Evolutionary conservation across 2,329 filamentous ascomycete genomes (phyloP).

Genomic region (Talaromyces sp.): DNA sequence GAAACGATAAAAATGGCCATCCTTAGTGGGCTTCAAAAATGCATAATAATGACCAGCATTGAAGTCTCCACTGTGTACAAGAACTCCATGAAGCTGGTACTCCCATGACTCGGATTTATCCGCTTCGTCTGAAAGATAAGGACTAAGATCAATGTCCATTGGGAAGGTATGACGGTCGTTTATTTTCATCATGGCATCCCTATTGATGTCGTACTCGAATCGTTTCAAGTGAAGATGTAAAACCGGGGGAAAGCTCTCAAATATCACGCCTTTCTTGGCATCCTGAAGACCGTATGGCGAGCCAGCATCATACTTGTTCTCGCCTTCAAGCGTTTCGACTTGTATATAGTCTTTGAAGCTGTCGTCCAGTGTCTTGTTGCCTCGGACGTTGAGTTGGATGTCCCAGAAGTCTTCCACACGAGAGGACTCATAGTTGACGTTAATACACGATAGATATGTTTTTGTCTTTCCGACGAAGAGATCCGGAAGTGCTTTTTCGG

Average conservation of each 20-base stretch:
- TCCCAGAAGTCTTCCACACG: conserved; percentile 98
- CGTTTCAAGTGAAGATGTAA: conserved; percentile 93
- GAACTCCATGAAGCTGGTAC: conserved; percentile 89
- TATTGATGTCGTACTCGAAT: conserved; percentile 95
- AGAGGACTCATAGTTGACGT: conserved; percentile 95
- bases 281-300: conserved; percentile 90
- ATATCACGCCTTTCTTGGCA: conserved; percentile 96
- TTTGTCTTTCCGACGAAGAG: conserved; percentile 98
- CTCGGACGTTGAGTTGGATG: conserved; percentile 92
- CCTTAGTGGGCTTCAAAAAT: conserved; percentile 88
- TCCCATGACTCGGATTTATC: conserved; percentile 85
- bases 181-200: conserved; percentile 98
- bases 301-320: conserved; percentile 95
- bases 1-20: conserved; percentile 93
- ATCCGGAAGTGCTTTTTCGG: conserved; percentile 80
- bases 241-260: conserved; percentile 90
- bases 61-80: conserved; percentile 93
- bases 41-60: conserved; percentile 99
- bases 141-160: conserved; percentile 60
- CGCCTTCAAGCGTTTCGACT: conserved; percentile 93
- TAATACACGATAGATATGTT: conserved; percentile 97
- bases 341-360: conserved; percentile 96
- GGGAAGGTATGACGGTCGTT: conserved; percentile 50
- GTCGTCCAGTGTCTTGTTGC: conserved; percentile 86
- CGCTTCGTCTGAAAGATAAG: conserved; percentile 80